phyloP scores from a whole-genome alignment of 805 yeast species.

The Starmerella apis region DNA sequence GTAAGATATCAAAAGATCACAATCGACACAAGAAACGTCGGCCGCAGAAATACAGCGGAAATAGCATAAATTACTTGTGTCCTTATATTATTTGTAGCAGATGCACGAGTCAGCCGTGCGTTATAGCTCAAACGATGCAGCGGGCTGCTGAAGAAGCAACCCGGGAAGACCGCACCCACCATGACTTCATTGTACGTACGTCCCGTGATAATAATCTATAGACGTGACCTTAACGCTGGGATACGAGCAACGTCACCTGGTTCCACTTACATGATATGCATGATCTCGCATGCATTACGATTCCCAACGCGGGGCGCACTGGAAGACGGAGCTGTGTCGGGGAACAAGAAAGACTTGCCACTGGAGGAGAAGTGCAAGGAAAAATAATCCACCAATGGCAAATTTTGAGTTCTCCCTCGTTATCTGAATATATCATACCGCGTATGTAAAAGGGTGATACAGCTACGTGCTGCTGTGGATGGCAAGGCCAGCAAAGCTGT shows the following conservation, averaged over 20 bases:
- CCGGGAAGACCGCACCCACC: background rate
- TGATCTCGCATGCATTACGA: conserved; percentile 5
- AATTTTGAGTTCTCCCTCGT: too few relatives aligned
- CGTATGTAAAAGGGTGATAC: too few relatives aligned
- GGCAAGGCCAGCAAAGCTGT: background rate
- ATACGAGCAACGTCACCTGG: conserved; percentile 3
- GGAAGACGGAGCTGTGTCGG: background rate
- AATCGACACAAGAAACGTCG: too few relatives aligned
- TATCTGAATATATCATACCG: too few relatives aligned
- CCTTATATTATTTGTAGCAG: background rate
- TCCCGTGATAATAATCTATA: background rate
- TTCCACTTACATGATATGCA: background rate
- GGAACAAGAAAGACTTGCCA: background rate
- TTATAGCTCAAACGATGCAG: background rate
- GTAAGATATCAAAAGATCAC: too few relatives aligned
- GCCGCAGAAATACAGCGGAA: too few relatives aligned
- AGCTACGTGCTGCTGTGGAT: background rate
- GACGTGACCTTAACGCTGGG: background rate
- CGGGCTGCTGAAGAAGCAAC: background rate
- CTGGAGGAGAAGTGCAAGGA: too few relatives aligned
- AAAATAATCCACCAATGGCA: too few relatives aligned
- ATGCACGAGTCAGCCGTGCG: conserved; percentile 1
- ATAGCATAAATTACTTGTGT: background rate
- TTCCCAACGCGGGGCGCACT: background rate
- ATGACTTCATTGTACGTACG: background rate